Base-by-base conservation (phyloP, 257 asterid genomes). In the Salvia hispanica region DNA sequence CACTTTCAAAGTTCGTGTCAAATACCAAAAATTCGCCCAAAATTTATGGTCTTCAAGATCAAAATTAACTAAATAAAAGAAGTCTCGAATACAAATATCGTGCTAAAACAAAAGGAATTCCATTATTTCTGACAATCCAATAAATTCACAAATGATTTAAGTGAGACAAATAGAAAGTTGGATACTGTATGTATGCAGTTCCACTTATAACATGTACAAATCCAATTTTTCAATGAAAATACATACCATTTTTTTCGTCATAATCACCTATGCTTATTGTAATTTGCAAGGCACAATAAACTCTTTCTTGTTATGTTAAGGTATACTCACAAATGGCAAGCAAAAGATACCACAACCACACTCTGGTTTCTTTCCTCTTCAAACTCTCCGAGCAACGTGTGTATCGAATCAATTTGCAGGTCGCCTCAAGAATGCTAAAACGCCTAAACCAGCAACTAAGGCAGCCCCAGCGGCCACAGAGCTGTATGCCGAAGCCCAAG, bases 391-490 rank as follows among this genome's bases (percentile, higher is more conserved):
- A 40, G 37, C 56, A 34, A 48, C 64, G 40, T 45, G 55, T 55
- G 54, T 59, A 65, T 43, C 65, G 57, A 61, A 25, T 33, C 43
- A 84, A 69, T 84, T 73, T 47, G 70, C 72, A 0, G 95, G 43
- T 77, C 95, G 81, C 73, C 85, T 84, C 77, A 87, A 80, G 79
- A 84, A 92, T 58, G 95, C 92, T 15, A 88, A 76, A 61, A 94
- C 74, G 15, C 99, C 94, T 75, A 94, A 76, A 64, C 96, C 95
- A 16, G 97, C 99, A 52, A 86, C 82, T 45, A 94, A 70, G 13
- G 96, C 99, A 81, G 97, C 96, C 52, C 99, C 99, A 51, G 96
- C 95, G 12, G 96, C 96, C 7, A 91, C 96, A 8, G 87, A 79
- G 55, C 91, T 88, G 64, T 86, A 94, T 59, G 99, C 97, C 2